phyloP scores from a whole-genome alignment of 1,139 yeast species.

The Suhomyces ambrosiae region DNA sequence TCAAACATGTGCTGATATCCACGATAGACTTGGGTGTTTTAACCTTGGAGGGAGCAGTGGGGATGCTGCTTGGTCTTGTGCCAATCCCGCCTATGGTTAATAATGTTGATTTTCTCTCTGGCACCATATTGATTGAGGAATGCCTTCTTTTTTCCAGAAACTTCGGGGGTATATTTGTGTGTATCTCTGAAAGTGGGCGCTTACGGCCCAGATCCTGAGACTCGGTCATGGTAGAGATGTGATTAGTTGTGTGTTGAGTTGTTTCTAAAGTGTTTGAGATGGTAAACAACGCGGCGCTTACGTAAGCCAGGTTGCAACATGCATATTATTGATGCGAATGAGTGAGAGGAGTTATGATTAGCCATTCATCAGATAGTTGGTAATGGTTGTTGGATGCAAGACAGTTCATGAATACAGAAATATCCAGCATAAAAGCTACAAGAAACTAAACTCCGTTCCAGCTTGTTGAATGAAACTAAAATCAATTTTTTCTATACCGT shows the following conservation, averaged over 20 bases:
- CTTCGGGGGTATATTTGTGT: constrained; percentile 6
- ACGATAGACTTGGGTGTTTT: constrained; percentile 4
- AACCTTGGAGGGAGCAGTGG: constrained; percentile 8
- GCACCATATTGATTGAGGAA: constrained; percentile 1
- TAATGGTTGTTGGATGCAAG: too few species aligned
- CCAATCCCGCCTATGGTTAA: not conserved
- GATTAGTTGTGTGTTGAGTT: not conserved
- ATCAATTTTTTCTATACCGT: not conserved
- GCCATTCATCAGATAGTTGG: too few species aligned
- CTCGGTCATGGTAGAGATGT: constrained; percentile 3
- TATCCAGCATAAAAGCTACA: too few species aligned
- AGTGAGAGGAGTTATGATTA: too few species aligned
- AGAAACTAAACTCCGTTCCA: too few species aligned
- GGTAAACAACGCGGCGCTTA: constrained; percentile 1
- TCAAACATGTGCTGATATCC: constrained; percentile 15
- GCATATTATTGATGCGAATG: not conserved
- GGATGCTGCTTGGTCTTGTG: constrained; percentile 10
- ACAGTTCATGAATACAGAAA: too few species aligned
- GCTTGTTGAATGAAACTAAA: too few species aligned
- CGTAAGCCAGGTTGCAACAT: constrained; percentile 4
- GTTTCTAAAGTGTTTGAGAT: too few species aligned
- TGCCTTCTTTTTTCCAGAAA: constrained; percentile 8
- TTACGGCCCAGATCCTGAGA: constrained; percentile 6
- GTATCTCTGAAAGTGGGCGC: constrained; percentile 12
- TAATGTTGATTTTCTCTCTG: not conserved